These are phyloP conservation scores for Aethionema arabicum DNA, from an alignment of 345 rosid genomes.

Conservation along the genomic window DNA sequence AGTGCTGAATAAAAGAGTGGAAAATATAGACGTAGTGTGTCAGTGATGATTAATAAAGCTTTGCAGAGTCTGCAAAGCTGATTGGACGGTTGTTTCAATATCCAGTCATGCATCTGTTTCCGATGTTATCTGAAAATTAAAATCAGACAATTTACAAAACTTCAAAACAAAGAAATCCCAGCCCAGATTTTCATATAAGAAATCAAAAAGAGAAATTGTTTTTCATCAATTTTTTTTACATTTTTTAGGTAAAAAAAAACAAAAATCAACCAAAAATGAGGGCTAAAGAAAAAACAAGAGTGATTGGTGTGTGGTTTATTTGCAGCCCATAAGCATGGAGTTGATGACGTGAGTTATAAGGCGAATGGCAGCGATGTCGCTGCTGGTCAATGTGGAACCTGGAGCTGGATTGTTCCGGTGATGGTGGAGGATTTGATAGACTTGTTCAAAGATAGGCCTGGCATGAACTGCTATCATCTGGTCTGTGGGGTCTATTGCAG, in stretches of 20 bases:
- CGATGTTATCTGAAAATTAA: not conserved
- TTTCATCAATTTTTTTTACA: too few relatives aligned
- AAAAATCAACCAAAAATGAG: too few relatives aligned
- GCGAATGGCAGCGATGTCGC: slow-evolving; percentile 53
- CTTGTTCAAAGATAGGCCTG: slow-evolving; percentile 75
- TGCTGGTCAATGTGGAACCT: slow-evolving; percentile 24
- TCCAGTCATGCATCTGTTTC: slow-evolving; percentile 6
- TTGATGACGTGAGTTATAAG: slow-evolving; percentile 72
- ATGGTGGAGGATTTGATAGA: slow-evolving; percentile 58
- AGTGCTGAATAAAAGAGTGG: not conserved
- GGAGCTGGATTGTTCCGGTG: slow-evolving; percentile 45
- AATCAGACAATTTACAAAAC: too few relatives aligned
- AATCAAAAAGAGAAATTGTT: too few relatives aligned
- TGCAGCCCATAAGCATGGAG: slow-evolving; percentile 57
- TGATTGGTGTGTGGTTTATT: slow-evolving; percentile 36
- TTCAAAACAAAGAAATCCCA: too few relatives aligned
- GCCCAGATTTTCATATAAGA: too few relatives aligned
- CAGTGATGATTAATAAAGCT: slow-evolving; percentile 5
- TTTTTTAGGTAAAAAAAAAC: not conserved
- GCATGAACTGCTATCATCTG: slow-evolving; percentile 61
- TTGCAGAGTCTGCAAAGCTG: not conserved
- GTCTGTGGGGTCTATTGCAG: slow-evolving; percentile 71
- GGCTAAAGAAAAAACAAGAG: slow-evolving; percentile 12
- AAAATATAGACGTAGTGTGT: not conserved
- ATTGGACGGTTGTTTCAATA: not conserved